Percentiles rank a stretch among this genome's conserved stretches.
phyloP scores from a whole-genome alignment of 306 rosid genomes.

The Pueraria montana region DNA sequence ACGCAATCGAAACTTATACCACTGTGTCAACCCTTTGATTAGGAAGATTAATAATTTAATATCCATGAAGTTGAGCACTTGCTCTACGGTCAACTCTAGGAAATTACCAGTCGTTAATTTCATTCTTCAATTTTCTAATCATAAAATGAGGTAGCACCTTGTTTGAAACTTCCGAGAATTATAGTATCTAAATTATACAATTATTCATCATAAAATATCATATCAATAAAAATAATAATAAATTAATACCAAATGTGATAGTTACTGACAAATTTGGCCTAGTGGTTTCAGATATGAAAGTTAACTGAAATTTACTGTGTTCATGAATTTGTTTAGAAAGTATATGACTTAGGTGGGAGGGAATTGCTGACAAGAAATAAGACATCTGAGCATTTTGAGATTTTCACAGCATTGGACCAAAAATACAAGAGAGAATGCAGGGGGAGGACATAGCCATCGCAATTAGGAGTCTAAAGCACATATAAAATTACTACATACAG shows the following conservation, averaged over 20 bases:
- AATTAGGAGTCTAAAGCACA: slow-evolving; percentile 39
- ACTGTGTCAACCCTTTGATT: too few species aligned
- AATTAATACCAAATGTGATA: too few species aligned
- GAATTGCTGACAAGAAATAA: slow-evolving; percentile 18
- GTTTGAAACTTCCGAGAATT: background rate
- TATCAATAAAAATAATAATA: background rate
- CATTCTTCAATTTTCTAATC: background rate
- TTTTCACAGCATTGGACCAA: slow-evolving; percentile 46
- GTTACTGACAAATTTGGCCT: background rate
- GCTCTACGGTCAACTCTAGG: background rate
- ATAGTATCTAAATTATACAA: background rate
- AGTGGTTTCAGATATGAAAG: background rate
- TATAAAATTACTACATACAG: slow-evolving; percentile 58
- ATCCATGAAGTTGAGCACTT: background rate
- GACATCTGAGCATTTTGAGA: slow-evolving; percentile 40
- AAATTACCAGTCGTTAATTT: background rate
- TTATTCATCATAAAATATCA: background rate
- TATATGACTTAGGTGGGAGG: background rate
- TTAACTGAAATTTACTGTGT: background rate
- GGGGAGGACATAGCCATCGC: slow-evolving; percentile 9
- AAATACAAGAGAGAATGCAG: slow-evolving; percentile 23
- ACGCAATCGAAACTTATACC: too few species aligned
- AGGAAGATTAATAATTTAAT: too few species aligned
- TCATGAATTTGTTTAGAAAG: background rate
- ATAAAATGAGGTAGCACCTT: background rate